Base-by-base conservation (phyloP, 495 filamentous ascomycete genomes). In the Choiromyces venosus region DNA sequence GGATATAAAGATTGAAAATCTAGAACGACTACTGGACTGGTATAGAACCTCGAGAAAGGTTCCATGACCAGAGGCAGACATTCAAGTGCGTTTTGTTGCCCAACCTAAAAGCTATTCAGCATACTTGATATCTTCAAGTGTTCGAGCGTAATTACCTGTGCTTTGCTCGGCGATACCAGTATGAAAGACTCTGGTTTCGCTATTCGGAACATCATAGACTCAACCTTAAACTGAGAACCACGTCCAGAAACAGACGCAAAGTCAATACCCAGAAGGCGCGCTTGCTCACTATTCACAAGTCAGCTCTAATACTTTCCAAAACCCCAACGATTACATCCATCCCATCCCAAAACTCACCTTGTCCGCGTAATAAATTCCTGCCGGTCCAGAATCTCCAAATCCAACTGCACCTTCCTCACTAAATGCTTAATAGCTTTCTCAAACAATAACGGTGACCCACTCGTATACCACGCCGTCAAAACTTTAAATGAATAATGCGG, bases 1-100 rank as follows among this genome's bases (percentile, higher is more conserved):
- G 95, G 95, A 79, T 99, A 99, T 36, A 99, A 85, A 37, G 92
- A 95, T 81, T 98, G 96, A 76, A 99, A 99, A 83, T 99, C 95
- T 16, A 99, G 85, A 0, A 99, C 95, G 16, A 99, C 79, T 18
- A 99, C 80, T 0, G 95, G 95, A 73, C 92, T 94, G 38, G 85
- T 92, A 81, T 98, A 99, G 79, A 98, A 98, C 40, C 89, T 91
- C 71, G 94, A 97, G 80, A 95, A 93, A 2, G 95, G 95, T 79
- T 99, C 95, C 95, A 99, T 97, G 42, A 98, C 96, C 67, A 99
- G 84, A 8, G 95, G 96, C 36, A 97, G 85, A 73, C 95, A 98
- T 82, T 99, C 95, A 35, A 97, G 86, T 18, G 95, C 95, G 78
- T 98, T 99, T 80, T 98, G 96, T 39, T 89, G 87, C 6, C 93